Evolutionary conservation across 441 rosid species (phyloP).

Genomic region (Brassica hybrid): DNA sequence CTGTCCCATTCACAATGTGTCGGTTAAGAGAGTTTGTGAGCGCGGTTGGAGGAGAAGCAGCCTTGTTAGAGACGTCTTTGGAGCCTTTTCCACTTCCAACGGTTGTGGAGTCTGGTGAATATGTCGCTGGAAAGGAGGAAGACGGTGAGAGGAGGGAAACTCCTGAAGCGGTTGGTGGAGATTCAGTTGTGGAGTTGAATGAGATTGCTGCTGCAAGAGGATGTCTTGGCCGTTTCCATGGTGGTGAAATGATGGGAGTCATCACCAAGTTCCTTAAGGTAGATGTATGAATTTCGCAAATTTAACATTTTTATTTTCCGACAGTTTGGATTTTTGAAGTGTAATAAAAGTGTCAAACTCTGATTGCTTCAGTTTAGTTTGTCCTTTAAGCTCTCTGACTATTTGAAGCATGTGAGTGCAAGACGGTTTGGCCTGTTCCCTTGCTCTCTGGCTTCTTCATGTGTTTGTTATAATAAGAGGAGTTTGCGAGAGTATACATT

Average conservation of each 20-base stretch:
- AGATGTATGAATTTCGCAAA: constrained; percentile 13
- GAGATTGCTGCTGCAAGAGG: constrained; percentile 93
- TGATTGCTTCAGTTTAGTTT: neutral
- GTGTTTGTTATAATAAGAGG: neutral
- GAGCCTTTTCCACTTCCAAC: constrained; percentile 87
- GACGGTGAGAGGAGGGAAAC: constrained; percentile 33
- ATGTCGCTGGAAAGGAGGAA: constrained; percentile 25
- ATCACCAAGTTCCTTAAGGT: constrained; percentile 69
- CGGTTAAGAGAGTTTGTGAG: constrained; percentile 66
- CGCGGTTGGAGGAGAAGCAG: constrained; percentile 73
- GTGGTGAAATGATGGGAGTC: constrained; percentile 93
- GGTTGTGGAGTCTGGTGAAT: constrained; percentile 50
- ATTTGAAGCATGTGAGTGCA: constrained; percentile 1
- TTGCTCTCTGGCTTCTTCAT: neutral
- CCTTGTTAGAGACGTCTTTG: constrained; percentile 56
- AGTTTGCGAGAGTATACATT: neutral
- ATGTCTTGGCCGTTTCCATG: constrained; percentile 88
- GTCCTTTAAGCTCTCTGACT: neutral
- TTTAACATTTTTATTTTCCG: neutral
- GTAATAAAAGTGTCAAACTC: constrained; percentile 23
- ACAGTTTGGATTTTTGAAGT: constrained; percentile 14
- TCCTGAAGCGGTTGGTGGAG: constrained; percentile 56
- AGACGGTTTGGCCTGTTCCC: neutral
- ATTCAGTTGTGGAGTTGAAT: constrained; percentile 65
- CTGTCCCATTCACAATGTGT: constrained; percentile 84